A percentile compares a stretch with the other conserved stretches of the same genome.
phyloP scores from a whole-genome alignment of 1,284 basidiomycete genomes.

The Apiotrichum akiyoshidainum region DNA sequence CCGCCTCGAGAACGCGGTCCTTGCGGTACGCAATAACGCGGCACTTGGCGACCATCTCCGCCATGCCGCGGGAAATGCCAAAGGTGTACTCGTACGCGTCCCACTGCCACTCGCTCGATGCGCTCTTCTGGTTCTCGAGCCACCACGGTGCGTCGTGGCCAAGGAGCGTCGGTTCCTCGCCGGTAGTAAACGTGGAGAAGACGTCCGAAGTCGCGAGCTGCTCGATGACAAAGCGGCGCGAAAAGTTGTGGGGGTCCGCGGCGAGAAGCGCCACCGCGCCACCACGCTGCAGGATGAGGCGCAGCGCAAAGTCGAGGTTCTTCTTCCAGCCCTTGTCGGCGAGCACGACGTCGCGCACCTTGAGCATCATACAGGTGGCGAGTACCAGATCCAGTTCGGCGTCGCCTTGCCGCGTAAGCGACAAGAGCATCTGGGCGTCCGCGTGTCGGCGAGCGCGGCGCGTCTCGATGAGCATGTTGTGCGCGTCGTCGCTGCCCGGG shows the following conservation, averaged over 20 bases:
- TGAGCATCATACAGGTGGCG: conserved; percentile 17
- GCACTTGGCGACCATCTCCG: conserved; percentile 22
- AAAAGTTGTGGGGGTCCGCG: conserved; percentile 11
- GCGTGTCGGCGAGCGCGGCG: conserved; percentile 13
- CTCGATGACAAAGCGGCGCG: conserved; percentile 23
- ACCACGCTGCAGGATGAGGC: conserved; percentile 17
- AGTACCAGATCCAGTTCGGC: conserved; percentile 12
- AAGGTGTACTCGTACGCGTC: conserved; percentile 22
- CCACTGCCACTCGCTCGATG: conserved; percentile 16
- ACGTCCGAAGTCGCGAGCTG: conserved; percentile 21
- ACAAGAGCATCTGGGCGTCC: conserved; percentile 13
- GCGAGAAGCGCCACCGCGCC: conserved; percentile 15
- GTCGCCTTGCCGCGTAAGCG: conserved; percentile 7
- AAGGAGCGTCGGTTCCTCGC: conserved; percentile 19
- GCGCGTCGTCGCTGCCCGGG: neutral
- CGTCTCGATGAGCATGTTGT: conserved; percentile 3
- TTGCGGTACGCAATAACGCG: conserved; percentile 15
- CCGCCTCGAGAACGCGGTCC: conserved; percentile 1
- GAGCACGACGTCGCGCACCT: conserved; percentile 19
- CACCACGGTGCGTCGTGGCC: conserved; percentile 21
- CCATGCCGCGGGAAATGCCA: conserved; percentile 21
- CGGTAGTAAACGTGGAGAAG: conserved; percentile 23
- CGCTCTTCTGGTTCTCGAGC: conserved; percentile 11
- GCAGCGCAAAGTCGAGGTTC: conserved; percentile 21
- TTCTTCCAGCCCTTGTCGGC: conserved; percentile 14